Conservation (phyloP, 2,329 filamentous ascomycete species). For the Fusarium armeniacum region DNA sequence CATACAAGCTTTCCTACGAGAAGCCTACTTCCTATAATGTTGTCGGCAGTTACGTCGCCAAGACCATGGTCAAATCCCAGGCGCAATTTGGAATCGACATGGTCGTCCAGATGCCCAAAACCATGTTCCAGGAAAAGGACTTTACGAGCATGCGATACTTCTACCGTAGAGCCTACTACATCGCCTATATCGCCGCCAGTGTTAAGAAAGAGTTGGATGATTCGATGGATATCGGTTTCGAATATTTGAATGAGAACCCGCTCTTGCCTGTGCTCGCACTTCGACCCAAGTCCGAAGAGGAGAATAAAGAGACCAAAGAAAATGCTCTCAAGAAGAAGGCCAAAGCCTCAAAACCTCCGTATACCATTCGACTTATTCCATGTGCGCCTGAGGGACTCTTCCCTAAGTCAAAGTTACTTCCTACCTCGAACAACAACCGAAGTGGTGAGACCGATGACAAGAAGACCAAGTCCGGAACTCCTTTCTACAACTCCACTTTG, state of each 20-base stretch:
- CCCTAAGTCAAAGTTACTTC: slow-evolving; percentile 76
- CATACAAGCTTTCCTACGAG: slow-evolving; percentile 84
- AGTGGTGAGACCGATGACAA: slow-evolving; percentile 61
- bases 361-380: slow-evolving; percentile 81
- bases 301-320: slow-evolving; percentile 27
- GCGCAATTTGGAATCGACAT: slow-evolving; percentile 77
- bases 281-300: slow-evolving; percentile 53
- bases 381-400: slow-evolving; percentile 79
- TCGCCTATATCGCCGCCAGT: slow-evolving; percentile 82
- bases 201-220: slow-evolving; percentile 71
- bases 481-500: slow-evolving; percentile 90
- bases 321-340: slow-evolving; percentile 47
- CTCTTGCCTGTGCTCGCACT: slow-evolving; percentile 77
- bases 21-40: slow-evolving; percentile 86
- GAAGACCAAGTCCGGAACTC: slow-evolving; percentile 68
- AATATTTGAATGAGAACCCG: slow-evolving; percentile 77
- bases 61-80: slow-evolving; percentile 77
- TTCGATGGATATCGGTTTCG: slow-evolving; percentile 72
- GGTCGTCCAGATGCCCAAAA: slow-evolving; percentile 85
- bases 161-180: slow-evolving; percentile 92
- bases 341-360: slow-evolving; percentile 57
- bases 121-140: slow-evolving; percentile 92
- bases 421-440: slow-evolving; percentile 78
- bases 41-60: slow-evolving; percentile 86
- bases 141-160: slow-evolving; percentile 94